These are phyloP conservation scores for Neodidymelliopsis sp. DNA, from an alignment of 2,329 filamentous ascomycete genomes.

Conservation along the genomic window DNA sequence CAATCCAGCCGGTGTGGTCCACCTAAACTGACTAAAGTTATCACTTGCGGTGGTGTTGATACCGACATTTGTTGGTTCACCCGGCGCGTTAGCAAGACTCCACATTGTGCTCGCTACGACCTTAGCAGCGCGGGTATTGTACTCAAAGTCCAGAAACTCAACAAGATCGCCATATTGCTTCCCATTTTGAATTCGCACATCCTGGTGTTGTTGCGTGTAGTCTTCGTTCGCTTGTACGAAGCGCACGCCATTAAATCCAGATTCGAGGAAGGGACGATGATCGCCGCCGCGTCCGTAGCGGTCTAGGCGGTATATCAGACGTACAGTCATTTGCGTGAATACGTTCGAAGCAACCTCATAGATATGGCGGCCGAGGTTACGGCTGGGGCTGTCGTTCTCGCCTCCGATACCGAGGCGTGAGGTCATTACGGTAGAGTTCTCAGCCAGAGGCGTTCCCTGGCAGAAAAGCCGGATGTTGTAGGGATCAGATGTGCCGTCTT, in stretches of 20 bases:
- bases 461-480: conserved; percentile 62
- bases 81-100: conserved; percentile 60
- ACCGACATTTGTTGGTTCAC: conserved; percentile 55
- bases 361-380: conserved; percentile 61
- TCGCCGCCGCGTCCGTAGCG: conserved; percentile 64
- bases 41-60: conserved; percentile 53
- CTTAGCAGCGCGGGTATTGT: conserved; percentile 59
- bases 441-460: conserved; percentile 55
- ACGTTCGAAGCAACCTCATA: conserved; percentile 60
- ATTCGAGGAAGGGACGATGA: conserved; percentile 60
- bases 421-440: conserved; percentile 46
- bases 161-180: conserved; percentile 61
- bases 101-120: conserved; percentile 62
- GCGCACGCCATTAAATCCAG: conserved; percentile 60
- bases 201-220: conserved; percentile 64
- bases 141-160: conserved; percentile 63
- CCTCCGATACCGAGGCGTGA: conserved; percentile 46
- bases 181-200: conserved; percentile 56
- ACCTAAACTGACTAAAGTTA: conserved; percentile 59
- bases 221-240: conserved; percentile 65
- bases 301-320: conserved; percentile 62
- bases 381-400: conserved; percentile 61
- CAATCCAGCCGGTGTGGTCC: conserved; percentile 51
- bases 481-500: conserved; percentile 52
- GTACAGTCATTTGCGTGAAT: conserved; percentile 60